Percentiles rank a stretch among this genome's conserved stretches.
Evolutionary conservation across 2,329 filamentous ascomycete genomes (phyloP).

Genomic region (Exophiala sp.): DNA sequence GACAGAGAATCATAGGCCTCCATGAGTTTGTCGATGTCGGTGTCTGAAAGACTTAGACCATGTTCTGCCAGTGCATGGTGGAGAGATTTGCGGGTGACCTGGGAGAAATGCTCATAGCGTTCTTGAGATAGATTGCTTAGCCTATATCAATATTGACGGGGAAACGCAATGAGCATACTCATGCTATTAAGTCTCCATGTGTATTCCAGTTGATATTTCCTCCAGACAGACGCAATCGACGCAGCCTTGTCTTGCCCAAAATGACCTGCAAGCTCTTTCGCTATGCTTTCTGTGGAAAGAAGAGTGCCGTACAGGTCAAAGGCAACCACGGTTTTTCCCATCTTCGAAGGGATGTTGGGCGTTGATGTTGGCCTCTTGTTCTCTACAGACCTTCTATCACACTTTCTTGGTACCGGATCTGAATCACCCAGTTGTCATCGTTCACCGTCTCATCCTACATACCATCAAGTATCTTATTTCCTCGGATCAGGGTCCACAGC

Average conservation of each 20-base stretch:
- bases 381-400: too few relatives aligned
- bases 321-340: conserved; percentile 49
- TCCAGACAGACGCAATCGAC: conserved; percentile 56
- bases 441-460: too few relatives aligned
- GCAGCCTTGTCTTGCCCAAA: conserved; percentile 55
- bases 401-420: too few relatives aligned
- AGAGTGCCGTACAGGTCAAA: conserved; percentile 74
- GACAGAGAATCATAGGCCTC: conserved; percentile 58
- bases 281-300: conserved; percentile 64
- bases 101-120: conserved; percentile 55
- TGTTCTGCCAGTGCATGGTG: conserved; percentile 59
- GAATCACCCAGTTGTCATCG: too few relatives aligned
- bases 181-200: conserved; percentile 72
- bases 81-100: conserved; percentile 58
- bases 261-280: conserved; percentile 51
- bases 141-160: too few relatives aligned
- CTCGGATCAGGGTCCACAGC: too few relatives aligned
- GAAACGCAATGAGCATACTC: too few relatives aligned
- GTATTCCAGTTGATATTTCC: conserved; percentile 68
- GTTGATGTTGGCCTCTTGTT: too few relatives aligned
- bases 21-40: conserved; percentile 51
- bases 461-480: too few relatives aligned
- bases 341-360: neutral
- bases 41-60: conserved; percentile 40
- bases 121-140: conserved; percentile 45